These are phyloP conservation scores for Teratosphaeria epicoccoides DNA, from an alignment of 2,329 filamentous ascomycete species.

Conservation along the genomic window DNA sequence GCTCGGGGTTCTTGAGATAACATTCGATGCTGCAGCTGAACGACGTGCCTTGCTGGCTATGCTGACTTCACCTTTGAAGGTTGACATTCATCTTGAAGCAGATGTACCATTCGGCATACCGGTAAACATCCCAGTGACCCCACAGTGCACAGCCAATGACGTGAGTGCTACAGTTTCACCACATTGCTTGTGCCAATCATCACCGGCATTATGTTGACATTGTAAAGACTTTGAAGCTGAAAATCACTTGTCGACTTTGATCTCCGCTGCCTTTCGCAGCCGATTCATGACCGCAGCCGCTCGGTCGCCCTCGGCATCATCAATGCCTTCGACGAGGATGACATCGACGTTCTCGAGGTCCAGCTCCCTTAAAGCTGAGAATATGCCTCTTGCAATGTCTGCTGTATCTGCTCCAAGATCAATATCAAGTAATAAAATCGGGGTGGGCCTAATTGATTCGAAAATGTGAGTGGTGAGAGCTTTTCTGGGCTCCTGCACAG, in stretches of 20 bases:
- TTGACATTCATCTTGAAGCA: neutral
- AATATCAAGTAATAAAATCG: constrained; percentile 51
- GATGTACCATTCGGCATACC: neutral
- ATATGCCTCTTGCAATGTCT: constrained; percentile 74
- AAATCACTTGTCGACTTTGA: constrained; percentile 15
- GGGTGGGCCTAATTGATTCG: neutral
- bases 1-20: neutral
- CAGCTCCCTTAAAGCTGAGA: constrained; percentile 75
- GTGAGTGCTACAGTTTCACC: neutral
- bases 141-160: neutral
- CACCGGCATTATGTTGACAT: too few relatives aligned
- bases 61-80: neutral
- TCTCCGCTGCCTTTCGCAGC: constrained; percentile 38
- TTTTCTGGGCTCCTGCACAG: constrained; percentile 4
- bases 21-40: neutral
- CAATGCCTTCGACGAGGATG: constrained; percentile 84
- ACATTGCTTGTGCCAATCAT: too few relatives aligned
- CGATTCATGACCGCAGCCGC: constrained; percentile 57
- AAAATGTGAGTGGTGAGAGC: constrained; percentile 3
- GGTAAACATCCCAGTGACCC: neutral
- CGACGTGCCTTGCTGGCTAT: neutral
- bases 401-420: constrained; percentile 59
- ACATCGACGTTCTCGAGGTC: constrained; percentile 68
- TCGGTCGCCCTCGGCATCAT: constrained; percentile 56
- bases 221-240: neutral